These are phyloP conservation scores for Odontarrhena argentea DNA, from an alignment of 345 rosid species.

Conservation along the genomic window DNA sequence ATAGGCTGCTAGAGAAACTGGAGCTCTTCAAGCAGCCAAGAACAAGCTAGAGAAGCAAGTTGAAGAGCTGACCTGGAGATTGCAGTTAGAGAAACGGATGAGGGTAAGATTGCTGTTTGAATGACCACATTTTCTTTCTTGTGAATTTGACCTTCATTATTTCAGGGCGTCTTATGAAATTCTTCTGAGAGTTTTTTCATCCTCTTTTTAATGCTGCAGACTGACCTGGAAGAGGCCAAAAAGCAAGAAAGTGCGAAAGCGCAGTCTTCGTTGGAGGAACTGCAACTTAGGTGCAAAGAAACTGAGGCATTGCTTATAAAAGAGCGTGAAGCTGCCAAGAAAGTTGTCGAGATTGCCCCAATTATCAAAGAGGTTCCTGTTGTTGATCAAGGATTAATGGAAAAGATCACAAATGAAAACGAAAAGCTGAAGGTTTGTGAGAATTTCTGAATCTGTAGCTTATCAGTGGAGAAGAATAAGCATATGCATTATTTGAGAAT, in stretches of 20 bases:
- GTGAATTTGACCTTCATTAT: neutral
- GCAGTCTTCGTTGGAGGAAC: conserved; percentile 77
- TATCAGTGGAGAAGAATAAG: conserved; percentile 16
- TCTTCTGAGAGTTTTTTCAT: conserved; percentile 5
- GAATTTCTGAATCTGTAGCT: conserved; percentile 31
- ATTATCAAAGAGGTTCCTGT: conserved; percentile 87
- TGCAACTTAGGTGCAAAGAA: conserved; percentile 78
- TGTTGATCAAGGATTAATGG: conserved; percentile 68
- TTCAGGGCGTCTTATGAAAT: conserved; percentile 2
- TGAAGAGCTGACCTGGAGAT: conserved; percentile 98
- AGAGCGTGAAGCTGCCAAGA: conserved; percentile 80
- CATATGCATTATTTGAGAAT: conserved; percentile 15
- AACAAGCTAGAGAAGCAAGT: conserved; percentile 98
- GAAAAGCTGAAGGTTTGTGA: conserved; percentile 85
- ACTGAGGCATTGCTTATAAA: conserved; percentile 71
- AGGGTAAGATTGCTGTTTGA: conserved; percentile 60
- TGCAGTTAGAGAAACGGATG: conserved; percentile 95
- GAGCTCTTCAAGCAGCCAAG: conserved; percentile 99
- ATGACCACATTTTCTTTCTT: conserved; percentile 19
- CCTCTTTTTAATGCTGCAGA: conserved; percentile 48
- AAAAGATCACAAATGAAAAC: conserved; percentile 86
- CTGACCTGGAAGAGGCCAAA: conserved; percentile 93
- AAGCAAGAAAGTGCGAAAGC: conserved; percentile 89
- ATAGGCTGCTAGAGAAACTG: conserved; percentile 98
- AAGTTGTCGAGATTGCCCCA: conserved; percentile 66